phyloP scores from a whole-genome alignment of 768 basidiomycete species.

The Auriscalpium orientale region DNA sequence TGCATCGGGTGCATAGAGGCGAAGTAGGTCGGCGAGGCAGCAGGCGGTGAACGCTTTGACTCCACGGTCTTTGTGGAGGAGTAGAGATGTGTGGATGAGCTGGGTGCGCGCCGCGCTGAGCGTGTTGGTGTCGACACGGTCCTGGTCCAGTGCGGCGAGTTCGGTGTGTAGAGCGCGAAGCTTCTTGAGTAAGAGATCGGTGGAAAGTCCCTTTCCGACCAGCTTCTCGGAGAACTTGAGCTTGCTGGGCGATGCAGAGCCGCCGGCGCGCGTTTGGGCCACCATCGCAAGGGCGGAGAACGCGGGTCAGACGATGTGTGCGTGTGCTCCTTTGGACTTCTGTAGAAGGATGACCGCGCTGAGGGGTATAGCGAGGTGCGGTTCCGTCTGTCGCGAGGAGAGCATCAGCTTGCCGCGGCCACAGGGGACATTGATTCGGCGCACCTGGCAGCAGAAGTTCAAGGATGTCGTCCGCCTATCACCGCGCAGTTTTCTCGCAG shows the following conservation, averaged over 20 bases:
- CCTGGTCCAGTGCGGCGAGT: conserved; percentile 83
- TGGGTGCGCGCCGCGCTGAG: conserved; percentile 67
- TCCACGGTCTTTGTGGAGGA: conserved; percentile 92
- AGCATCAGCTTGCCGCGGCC: background rate
- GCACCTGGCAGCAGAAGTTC: background rate
- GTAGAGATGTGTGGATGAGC: conserved; percentile 68
- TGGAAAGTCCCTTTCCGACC: conserved; percentile 63
- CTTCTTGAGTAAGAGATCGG: conserved; percentile 82
- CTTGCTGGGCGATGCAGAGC: conserved; percentile 45
- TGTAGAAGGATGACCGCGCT: too few relatives aligned
- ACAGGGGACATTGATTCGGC: background rate
- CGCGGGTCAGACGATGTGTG: background rate
- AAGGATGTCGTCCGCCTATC: too few relatives aligned
- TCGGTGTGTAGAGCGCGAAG: conserved; percentile 71
- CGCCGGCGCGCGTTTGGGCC: conserved; percentile 61
- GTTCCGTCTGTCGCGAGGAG: too few relatives aligned
- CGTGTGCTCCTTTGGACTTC: background rate
- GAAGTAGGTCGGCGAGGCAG: conserved; percentile 88
- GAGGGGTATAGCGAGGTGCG: too few relatives aligned
- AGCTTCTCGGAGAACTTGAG: conserved; percentile 80
- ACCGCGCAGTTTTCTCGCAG: too few relatives aligned
- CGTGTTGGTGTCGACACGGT: conserved; percentile 67
- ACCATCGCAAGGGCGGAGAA: conserved; percentile 43
- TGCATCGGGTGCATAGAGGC: conserved; percentile 94
- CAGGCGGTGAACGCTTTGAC: conserved; percentile 94